phyloP scores from a whole-genome alignment of 768 basidiomycete genomes.

The Dictyophora rubrovolvata region DNA sequence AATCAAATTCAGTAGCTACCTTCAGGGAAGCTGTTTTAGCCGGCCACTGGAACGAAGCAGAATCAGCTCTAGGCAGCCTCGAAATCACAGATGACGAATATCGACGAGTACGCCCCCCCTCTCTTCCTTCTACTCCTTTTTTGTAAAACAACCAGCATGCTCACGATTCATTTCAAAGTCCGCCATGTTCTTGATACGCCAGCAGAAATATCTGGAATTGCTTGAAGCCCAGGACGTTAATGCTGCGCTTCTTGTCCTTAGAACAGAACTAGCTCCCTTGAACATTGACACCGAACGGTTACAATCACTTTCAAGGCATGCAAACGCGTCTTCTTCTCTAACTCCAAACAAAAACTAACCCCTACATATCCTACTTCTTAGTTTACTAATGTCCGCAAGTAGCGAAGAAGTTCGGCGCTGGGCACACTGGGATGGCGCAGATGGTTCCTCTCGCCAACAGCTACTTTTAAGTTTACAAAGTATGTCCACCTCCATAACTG shows the following conservation, averaged over 20 bases:
- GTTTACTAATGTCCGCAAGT: slow-evolving; percentile 88
- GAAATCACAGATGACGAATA: slow-evolving; percentile 61
- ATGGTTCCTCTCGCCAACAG: slow-evolving; percentile 63
- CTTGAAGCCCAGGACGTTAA: slow-evolving; percentile 75
- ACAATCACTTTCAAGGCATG: slow-evolving; percentile 80
- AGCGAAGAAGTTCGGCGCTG: slow-evolving; percentile 71
- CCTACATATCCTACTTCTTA: slow-evolving; percentile 26
- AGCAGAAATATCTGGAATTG: slow-evolving; percentile 93
- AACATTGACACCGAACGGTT: slow-evolving; percentile 72
- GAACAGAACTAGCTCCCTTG: slow-evolving; percentile 80
- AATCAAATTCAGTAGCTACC: slow-evolving; percentile 62
- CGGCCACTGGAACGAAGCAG: slow-evolving; percentile 74
- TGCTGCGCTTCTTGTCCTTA: slow-evolving; percentile 72
- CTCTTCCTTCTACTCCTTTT: background rate
- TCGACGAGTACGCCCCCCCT: slow-evolving; percentile 44
- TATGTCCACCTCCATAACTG: slow-evolving; percentile 22
- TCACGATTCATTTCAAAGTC: slow-evolving; percentile 35
- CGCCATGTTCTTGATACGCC: slow-evolving; percentile 77
- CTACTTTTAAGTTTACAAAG: slow-evolving; percentile 78
- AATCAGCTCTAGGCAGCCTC: slow-evolving; percentile 54
- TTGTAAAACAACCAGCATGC: background rate
- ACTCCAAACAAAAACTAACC: too few relatives aligned
- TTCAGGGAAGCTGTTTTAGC: slow-evolving; percentile 74
- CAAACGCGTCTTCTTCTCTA: slow-evolving; percentile 3
- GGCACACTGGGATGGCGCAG: slow-evolving; percentile 85